Evolutionary conservation across 1,139 yeast species (phyloP).

Genomic region (Saccharomycopsis crataegensis): DNA sequence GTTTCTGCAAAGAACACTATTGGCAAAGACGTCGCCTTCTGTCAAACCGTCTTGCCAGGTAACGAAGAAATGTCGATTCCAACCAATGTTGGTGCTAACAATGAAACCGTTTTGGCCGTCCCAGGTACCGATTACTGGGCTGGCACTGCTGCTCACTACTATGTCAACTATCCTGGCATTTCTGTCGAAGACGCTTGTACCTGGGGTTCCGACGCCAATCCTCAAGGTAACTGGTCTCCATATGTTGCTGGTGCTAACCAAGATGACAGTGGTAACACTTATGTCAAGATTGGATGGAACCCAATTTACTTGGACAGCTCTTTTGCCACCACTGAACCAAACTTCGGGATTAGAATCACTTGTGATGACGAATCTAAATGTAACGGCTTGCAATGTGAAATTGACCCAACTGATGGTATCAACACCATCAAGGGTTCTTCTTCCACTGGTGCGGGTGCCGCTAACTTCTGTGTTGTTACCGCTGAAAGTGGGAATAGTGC

Average conservation of each 20-base stretch:
- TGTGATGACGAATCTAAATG: constrained; percentile 67
- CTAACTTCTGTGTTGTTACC: constrained; percentile 75
- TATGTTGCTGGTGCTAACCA: constrained; percentile 87
- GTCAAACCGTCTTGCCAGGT: constrained; percentile 91
- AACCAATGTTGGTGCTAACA: constrained; percentile 48
- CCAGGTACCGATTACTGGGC: constrained; percentile 75
- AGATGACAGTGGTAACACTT: constrained; percentile 62
- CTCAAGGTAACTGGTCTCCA: constrained; percentile 88
- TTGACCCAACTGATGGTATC: constrained; percentile 61
- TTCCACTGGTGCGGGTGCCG: constrained; percentile 52
- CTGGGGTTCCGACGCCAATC: constrained; percentile 67
- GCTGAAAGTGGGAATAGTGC: constrained; percentile 60
- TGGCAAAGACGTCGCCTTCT: constrained; percentile 59
- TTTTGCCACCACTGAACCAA: constrained; percentile 49
- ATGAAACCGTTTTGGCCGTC: constrained; percentile 56
- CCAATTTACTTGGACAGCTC: constrained; percentile 69
- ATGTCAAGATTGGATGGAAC: constrained; percentile 83
- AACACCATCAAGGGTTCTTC: constrained; percentile 29
- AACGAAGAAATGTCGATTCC: constrained; percentile 93
- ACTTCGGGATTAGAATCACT: constrained; percentile 63
- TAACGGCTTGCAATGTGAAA: constrained; percentile 69
- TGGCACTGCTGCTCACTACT: constrained; percentile 78
- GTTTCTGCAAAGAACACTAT: constrained; percentile 49
- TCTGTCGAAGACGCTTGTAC: constrained; percentile 69
- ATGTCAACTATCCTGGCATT: constrained; percentile 81